Evolutionary conservation across 306 rosid genomes (phyloP).

Genomic region (Fragaria ananassa): DNA sequence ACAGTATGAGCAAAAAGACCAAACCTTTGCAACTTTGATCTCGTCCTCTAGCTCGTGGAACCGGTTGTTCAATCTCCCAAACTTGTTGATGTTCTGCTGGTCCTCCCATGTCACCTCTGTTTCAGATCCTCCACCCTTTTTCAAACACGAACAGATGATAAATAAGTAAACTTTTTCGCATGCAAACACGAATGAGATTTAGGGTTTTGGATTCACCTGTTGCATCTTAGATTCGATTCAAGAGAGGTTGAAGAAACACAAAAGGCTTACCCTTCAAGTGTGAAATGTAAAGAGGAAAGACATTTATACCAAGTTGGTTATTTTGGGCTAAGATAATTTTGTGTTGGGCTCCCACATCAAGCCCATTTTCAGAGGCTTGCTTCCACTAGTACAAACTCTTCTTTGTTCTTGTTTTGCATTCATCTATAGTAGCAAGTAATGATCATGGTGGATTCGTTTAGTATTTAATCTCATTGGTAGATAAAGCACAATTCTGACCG

Average conservation of each 20-base stretch:
- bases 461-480: too few relatives aligned
- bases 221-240: conserved; percentile 28
- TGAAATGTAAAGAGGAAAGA: neutral
- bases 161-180: neutral
- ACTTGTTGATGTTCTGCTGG: conserved; percentile 82
- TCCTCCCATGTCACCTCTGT: conserved; percentile 88
- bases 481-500: too few relatives aligned
- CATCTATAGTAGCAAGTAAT: too few relatives aligned
- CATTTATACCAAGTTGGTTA: neutral
- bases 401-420: too few relatives aligned
- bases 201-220: conserved; percentile 26
- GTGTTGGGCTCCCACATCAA: neutral
- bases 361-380: neutral
- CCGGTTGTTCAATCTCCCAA: conserved; percentile 84
- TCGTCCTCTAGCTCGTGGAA: conserved; percentile 93
- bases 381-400: too few relatives aligned
- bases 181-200: neutral
- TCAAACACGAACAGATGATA: neutral
- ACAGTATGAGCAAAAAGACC: neutral
- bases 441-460: too few relatives aligned
- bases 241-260: neutral
- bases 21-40: conserved; percentile 72
- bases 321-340: neutral
- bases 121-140: conserved; percentile 73
- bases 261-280: too few relatives aligned